These are phyloP conservation scores for Aspergillus tanneri DNA, from an alignment of 2,329 filamentous ascomycete species.

Conservation along the genomic window DNA sequence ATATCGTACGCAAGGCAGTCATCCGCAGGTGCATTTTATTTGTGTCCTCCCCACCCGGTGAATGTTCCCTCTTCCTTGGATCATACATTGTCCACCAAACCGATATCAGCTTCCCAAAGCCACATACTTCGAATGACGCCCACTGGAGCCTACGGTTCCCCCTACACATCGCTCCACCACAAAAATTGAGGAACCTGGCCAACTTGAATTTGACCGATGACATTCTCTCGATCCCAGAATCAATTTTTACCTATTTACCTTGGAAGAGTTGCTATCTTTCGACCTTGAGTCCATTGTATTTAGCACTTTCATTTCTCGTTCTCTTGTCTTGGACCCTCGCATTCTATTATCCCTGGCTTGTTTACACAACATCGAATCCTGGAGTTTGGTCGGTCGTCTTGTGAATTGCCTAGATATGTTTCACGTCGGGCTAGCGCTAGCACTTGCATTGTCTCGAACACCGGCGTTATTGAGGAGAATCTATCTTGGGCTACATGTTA, in stretches of 20 bases:
- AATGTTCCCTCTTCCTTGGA: constrained; percentile 1
- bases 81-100: constrained; percentile 9
- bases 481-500: not conserved
- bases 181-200: not conserved
- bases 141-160: not conserved
- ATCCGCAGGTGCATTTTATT: not conserved
- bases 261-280: too few relatives aligned
- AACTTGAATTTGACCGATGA: not conserved
- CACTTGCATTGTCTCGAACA: not conserved
- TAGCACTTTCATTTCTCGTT: not conserved
- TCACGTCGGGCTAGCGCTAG: not conserved
- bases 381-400: not conserved
- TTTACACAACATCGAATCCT: not conserved
- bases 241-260: too few relatives aligned
- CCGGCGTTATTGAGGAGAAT: not conserved
- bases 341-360: too few relatives aligned
- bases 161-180: not conserved
- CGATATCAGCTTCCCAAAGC: constrained; percentile 11
- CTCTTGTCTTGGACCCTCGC: not conserved
- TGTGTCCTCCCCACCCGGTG: not conserved
- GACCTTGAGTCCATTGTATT: not conserved
- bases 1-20: constrained; percentile 7
- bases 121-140: constrained; percentile 20
- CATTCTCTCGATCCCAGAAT: too few relatives aligned
- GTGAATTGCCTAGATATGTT: not conserved